Percentiles rank a stretch among this genome's conserved stretches.
Evolutionary conservation across 1,284 basidiomycete genomes (phyloP).

Genomic region (Quambalaria eucalypti): DNA sequence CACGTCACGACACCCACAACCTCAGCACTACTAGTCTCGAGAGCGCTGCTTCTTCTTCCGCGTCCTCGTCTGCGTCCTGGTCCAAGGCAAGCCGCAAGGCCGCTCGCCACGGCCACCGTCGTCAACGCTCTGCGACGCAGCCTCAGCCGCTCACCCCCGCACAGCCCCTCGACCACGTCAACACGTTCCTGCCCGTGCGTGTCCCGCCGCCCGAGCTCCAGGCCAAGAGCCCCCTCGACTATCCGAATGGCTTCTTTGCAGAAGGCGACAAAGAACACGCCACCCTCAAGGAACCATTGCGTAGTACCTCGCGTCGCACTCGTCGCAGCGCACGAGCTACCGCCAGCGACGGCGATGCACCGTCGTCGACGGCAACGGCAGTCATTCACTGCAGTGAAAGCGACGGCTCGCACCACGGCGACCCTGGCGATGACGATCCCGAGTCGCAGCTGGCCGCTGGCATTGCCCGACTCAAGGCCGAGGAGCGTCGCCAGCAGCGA

Average conservation of each 20-base stretch:
- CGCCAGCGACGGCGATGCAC: background rate
- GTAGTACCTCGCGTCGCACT: background rate
- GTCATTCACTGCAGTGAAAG: slow-evolving; percentile 10
- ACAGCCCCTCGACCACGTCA: slow-evolving; percentile 3
- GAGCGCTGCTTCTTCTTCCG: background rate
- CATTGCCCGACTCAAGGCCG: slow-evolving; percentile 12
- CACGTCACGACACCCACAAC: background rate
- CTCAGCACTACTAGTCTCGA: background rate
- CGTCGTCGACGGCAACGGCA: background rate
- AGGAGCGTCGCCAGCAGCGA: too few species aligned
- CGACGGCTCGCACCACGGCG: slow-evolving; percentile 36
- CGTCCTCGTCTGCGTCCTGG: background rate
- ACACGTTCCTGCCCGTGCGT: slow-evolving; percentile 5
- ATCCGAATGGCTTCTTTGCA: background rate
- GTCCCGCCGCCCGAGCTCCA: slow-evolving; percentile 4
- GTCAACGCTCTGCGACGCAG: background rate
- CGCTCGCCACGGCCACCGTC: background rate
- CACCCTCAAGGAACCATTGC: background rate
- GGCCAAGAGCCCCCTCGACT: background rate
- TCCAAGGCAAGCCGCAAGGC: background rate
- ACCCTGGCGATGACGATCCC: slow-evolving; percentile 31
- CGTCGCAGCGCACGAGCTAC: background rate
- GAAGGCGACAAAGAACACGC: background rate
- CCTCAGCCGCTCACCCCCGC: background rate
- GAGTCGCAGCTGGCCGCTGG: slow-evolving; percentile 32